Evolutionary conservation across 176 grass and related monocot genomes (phyloP).

Genomic region (Zea luxurians): DNA sequence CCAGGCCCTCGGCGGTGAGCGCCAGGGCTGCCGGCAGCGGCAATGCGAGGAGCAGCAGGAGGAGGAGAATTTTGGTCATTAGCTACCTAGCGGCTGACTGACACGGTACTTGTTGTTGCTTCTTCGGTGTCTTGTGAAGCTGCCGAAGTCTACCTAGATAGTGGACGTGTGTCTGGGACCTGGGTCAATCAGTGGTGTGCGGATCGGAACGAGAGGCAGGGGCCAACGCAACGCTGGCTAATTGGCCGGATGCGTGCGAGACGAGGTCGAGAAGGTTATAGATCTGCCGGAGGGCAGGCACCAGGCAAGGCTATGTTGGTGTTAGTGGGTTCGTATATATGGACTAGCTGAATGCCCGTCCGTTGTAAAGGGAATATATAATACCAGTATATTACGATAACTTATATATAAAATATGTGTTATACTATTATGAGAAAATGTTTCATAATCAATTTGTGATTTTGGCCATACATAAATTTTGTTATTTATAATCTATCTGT

Average conservation of each 20-base stretch:
- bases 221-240: background rate
- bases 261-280: background rate
- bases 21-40: constrained; percentile 31
- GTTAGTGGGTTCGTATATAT: too few species aligned
- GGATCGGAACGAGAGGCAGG: background rate
- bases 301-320: constrained; percentile 18
- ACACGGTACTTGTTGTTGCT: background rate
- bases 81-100: background rate
- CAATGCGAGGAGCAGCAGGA: constrained; percentile 29
- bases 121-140: background rate
- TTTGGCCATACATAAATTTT: too few species aligned
- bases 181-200: background rate
- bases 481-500: too few species aligned
- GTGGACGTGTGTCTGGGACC: background rate
- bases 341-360: too few species aligned
- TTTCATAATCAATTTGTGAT: too few species aligned
- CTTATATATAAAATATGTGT: too few species aligned
- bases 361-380: too few species aligned
- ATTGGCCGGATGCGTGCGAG: background rate
- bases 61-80: constrained; percentile 41
- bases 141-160: background rate
- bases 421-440: too few species aligned
- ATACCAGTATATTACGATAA: too few species aligned
- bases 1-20: constrained; percentile 64
- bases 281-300: background rate